A percentile compares a stretch with the other conserved stretches of the same genome.
Conservation (phyloP, 2,329 filamentous ascomycete species). For the Diaporthe citriasiana region DNA sequence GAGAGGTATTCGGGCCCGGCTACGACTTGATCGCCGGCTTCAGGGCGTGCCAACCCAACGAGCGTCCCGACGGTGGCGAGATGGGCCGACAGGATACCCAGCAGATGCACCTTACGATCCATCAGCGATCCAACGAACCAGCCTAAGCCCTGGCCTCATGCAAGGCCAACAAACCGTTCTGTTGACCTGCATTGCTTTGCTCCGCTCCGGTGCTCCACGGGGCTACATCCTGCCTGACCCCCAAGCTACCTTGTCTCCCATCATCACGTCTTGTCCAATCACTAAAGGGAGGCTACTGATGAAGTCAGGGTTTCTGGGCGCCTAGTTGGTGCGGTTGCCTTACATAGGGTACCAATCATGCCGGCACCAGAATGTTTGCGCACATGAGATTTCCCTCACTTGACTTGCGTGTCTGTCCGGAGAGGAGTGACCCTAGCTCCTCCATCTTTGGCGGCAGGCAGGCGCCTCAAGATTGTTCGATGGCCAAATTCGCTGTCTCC, state of each 20-base stretch:
- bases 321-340: slow-evolving; percentile 28
- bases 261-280: slow-evolving; percentile 34
- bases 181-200: slow-evolving; percentile 30
- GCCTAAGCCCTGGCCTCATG: slow-evolving; percentile 37
- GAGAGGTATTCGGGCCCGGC: slow-evolving; percentile 17
- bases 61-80: slow-evolving; percentile 23
- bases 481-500: background rate
- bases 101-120: slow-evolving; percentile 28
- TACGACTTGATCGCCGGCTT: background rate
- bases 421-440: slow-evolving; percentile 1
- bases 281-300: slow-evolving; percentile 33
- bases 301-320: slow-evolving; percentile 26
- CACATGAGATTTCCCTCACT: slow-evolving; percentile 41
- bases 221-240: slow-evolving; percentile 26
- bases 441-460: background rate
- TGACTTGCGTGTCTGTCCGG: slow-evolving; percentile 27
- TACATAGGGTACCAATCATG: slow-evolving; percentile 32
- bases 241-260: slow-evolving; percentile 21
- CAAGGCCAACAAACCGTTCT: slow-evolving; percentile 38
- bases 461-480: background rate
- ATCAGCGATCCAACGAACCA: slow-evolving; percentile 37
- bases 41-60: background rate
- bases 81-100: slow-evolving; percentile 21
- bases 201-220: slow-evolving; percentile 34
- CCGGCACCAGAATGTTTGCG: slow-evolving; percentile 32